Base-by-base conservation (phyloP, 1,139 yeast species). In the Hanseniaspora sp. region DNA sequence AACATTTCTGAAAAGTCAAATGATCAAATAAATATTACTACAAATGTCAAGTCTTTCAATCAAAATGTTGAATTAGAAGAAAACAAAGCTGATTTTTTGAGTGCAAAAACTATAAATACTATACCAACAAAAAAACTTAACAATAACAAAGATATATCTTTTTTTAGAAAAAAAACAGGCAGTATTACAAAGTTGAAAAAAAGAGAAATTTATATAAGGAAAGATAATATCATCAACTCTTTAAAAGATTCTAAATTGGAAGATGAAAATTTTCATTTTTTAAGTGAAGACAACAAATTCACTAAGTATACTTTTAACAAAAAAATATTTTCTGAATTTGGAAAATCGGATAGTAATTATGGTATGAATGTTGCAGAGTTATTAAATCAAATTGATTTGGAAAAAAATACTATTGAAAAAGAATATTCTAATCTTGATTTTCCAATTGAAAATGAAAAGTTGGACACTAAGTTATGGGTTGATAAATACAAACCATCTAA, bases 401-500 rank as follows among this genome's bases (percentile, higher is more conserved):
- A 58, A 40, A 53, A 63, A 34, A 11, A 47, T 9, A 23, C 29
- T 11, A 39, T n/a, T 15, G 23, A n/a, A 5, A 15, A 29, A n/a
- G 17, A 48, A 13, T 44, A 46, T 30, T 55, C 46, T 23, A 43
- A 38, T 30, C 55, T 46, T 12, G 56, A 46, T 53, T 46, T 41
- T 8, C 38, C 9, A 29, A 31, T 3, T 13, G 6, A 37, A 33
- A 23, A 23, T 23, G 23, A 23, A 34, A 43, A 42, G 23, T 30
- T 13, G 9, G 43, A 49, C 12, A 57, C 59, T 5, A 54, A 58
- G 13, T 64, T 82, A 8, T 82, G 86, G 86, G 78, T 87, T 0
- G 97, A 92, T 62, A 87, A 86, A 67, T 90, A 90, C 74, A 73
- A 92, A 51, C 96, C 98, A 0, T 69, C 67, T 30, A 71, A 70